Conservation (phyloP, 495 filamentous ascomycete genomes). For the Parachaetomium inaequale region DNA sequence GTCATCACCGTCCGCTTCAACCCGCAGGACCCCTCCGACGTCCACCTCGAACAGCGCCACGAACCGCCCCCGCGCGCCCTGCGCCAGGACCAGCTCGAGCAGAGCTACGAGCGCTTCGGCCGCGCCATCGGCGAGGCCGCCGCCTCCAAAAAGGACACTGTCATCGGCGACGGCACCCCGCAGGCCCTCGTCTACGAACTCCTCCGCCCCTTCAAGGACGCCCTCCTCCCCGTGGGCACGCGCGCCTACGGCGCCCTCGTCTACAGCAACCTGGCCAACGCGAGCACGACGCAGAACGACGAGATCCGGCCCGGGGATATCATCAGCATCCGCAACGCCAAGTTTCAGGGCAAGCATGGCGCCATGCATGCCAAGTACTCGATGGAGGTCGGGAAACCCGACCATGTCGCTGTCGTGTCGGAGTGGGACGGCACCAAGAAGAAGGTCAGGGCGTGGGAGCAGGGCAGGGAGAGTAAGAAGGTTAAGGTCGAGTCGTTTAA, state of each 20-base stretch:
- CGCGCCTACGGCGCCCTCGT: slow-evolving; percentile 89
- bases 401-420: slow-evolving; percentile 93
- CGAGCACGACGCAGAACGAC: slow-evolving; percentile 81
- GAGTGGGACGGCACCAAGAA: slow-evolving; percentile 99
- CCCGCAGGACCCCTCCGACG: slow-evolving; percentile 65
- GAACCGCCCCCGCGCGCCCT: slow-evolving; percentile 75
- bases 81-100: slow-evolving; percentile 92
- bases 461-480: slow-evolving; percentile 91
- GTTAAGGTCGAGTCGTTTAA: slow-evolving; percentile 91
- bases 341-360: slow-evolving; percentile 93
- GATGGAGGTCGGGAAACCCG: slow-evolving; percentile 82
- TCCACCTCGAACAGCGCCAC: slow-evolving; percentile 77
- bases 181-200: slow-evolving; percentile 73
- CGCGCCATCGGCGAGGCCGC: slow-evolving; percentile 66
- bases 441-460: slow-evolving; percentile 93
- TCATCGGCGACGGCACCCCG: slow-evolving; percentile 80
- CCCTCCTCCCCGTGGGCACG: slow-evolving; percentile 74
- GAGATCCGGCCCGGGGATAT: slow-evolving; percentile 95
- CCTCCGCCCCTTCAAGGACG: slow-evolving; percentile 65
- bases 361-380: slow-evolving; percentile 93
- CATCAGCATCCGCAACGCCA: slow-evolving; percentile 87
- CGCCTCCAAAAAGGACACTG: slow-evolving; percentile 64
- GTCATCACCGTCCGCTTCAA: slow-evolving; percentile 80
- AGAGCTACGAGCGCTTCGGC: slow-evolving; percentile 73
- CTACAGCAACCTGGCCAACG: slow-evolving; percentile 92